phyloP scores from a whole-genome alignment of 345 rosid genomes.

The Salix exigua region DNA sequence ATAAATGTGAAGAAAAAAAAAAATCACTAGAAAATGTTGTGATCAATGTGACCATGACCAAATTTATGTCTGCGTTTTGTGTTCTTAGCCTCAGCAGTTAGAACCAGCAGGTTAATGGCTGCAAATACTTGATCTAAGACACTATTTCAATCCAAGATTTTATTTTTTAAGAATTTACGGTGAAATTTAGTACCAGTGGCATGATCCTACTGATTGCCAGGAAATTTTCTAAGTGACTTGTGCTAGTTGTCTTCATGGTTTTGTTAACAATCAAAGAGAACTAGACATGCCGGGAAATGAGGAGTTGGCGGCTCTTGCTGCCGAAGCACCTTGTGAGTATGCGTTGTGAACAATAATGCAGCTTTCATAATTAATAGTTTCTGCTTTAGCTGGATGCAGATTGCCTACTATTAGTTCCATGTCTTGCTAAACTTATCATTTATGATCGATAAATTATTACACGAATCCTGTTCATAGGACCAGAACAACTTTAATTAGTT shows the following conservation, averaged over 20 bases:
- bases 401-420: too few relatives aligned
- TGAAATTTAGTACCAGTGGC: background rate
- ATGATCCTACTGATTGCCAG: slow-evolving; percentile 1
- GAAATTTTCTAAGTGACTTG: background rate
- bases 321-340: slow-evolving; percentile 30
- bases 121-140: background rate
- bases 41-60: background rate
- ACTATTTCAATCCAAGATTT: background rate
- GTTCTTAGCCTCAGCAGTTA: background rate
- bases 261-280: slow-evolving; percentile 39
- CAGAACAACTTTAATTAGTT: slow-evolving; percentile 6
- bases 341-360: background rate
- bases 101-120: background rate
- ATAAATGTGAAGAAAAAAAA: background rate
- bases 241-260: slow-evolving; percentile 32
- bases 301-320: slow-evolving; percentile 48
- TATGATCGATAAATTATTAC: too few relatives aligned
- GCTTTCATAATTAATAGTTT: background rate
- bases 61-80: background rate
- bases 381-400: background rate
- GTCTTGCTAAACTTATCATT: background rate
- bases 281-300: slow-evolving; percentile 46
- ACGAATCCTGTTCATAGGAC: too few relatives aligned
- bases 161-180: background rate
- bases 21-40: background rate